These are phyloP conservation scores for Dipodascus geniculatus DNA, from an alignment of 805 yeast genomes.

Conservation along the genomic window DNA sequence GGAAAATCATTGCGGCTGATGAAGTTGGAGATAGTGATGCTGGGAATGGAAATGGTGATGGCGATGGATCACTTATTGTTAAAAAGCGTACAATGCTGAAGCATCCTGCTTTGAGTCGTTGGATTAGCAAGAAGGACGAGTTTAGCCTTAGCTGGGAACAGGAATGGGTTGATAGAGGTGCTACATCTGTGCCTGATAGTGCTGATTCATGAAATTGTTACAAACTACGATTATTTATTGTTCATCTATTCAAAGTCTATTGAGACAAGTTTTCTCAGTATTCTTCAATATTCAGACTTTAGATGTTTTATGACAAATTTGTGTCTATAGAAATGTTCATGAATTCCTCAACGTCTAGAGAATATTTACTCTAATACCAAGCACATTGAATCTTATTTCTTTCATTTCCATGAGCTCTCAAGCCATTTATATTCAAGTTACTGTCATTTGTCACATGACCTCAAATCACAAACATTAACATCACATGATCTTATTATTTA, in stretches of 20 bases:
- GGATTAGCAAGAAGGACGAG: conserved; percentile 15
- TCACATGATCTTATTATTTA: too few species aligned
- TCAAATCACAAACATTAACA: too few species aligned
- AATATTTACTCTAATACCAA: too few species aligned
- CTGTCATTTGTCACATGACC: too few species aligned
- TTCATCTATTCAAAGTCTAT: background rate
- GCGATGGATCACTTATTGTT: conserved; percentile 1
- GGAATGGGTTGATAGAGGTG: background rate
- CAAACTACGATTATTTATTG: background rate
- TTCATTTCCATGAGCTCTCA: too few species aligned
- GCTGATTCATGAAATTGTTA: background rate
- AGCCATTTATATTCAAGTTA: too few species aligned
- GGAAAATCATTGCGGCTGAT: conserved; percentile 10
- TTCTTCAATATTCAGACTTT: background rate
- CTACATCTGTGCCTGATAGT: background rate
- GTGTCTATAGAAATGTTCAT: too few species aligned
- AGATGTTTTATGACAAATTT: too few species aligned
- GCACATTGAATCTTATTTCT: too few species aligned
- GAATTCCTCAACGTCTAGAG: too few species aligned
- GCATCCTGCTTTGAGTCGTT: conserved; percentile 24
- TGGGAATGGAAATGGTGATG: conserved; percentile 9
- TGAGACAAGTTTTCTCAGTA: too few species aligned
- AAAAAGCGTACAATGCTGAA: conserved; percentile 15
- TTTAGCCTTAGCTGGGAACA: conserved; percentile 7
- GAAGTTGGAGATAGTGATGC: conserved; percentile 10